A percentile compares a stretch with the other conserved stretches of the same genome.
phyloP scores from a whole-genome alignment of 352 stramenopile genomes.

The Globisporangium apiculatum region DNA sequence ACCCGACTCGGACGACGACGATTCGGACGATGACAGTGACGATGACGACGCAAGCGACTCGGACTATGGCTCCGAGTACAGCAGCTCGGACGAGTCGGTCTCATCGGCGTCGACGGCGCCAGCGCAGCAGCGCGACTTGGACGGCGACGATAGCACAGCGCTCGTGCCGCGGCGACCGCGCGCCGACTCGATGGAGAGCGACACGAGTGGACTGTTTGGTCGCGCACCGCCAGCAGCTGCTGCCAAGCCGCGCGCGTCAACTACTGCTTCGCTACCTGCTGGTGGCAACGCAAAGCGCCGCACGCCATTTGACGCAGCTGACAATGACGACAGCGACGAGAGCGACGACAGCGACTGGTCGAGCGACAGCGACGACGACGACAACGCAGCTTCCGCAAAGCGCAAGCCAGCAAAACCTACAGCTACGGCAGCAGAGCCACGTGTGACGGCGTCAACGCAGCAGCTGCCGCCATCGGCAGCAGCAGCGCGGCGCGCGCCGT shows the following conservation, averaged over 20 bases:
- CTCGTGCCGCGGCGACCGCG: constrained; percentile 8
- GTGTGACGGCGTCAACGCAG: constrained; percentile 6
- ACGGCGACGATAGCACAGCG: constrained; percentile 19
- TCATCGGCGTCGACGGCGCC: constrained; percentile 11
- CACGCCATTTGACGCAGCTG: constrained; percentile 25
- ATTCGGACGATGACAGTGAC: constrained; percentile 29
- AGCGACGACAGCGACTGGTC: constrained; percentile 44
- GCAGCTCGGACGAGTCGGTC: constrained; percentile 47
- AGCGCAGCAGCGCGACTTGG: constrained; percentile 8
- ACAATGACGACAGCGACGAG: constrained; percentile 29
- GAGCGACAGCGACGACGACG: constrained; percentile 36
- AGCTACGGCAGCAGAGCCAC: neutral
- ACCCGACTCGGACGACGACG: constrained; percentile 40
- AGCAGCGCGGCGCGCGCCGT: constrained; percentile 21
- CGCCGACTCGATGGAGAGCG: constrained; percentile 41
- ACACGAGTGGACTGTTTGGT: constrained; percentile 53
- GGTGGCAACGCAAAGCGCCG: constrained; percentile 8
- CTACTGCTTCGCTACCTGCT: constrained; percentile 9
- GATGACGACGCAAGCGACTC: constrained; percentile 5
- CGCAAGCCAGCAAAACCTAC: constrained; percentile 7
- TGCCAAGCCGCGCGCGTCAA: constrained; percentile 9
- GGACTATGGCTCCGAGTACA: constrained; percentile 43
- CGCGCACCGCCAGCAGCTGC: constrained; percentile 19
- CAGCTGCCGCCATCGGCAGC: constrained; percentile 8
- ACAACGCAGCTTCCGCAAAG: neutral